Evolutionary conservation across 2,329 filamentous ascomycete genomes (phyloP).

Genomic region (Sclerotinia minor): DNA sequence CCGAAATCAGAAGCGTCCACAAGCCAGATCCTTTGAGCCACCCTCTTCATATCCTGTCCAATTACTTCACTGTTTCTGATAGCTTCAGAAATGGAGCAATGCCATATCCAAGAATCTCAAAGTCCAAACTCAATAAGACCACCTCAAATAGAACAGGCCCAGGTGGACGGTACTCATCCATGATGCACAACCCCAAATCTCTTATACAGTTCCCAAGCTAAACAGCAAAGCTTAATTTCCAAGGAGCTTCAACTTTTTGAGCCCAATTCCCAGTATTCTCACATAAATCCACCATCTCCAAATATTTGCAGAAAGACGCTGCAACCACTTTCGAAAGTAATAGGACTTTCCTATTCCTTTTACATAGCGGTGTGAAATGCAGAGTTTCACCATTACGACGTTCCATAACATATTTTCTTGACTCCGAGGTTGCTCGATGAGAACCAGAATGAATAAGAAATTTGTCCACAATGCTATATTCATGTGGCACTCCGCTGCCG

Average conservation of each 20-base stretch:
- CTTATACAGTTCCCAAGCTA: neutral
- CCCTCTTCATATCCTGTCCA: neutral
- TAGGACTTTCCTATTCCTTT: neutral
- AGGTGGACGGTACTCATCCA: neutral
- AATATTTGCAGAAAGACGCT: neutral
- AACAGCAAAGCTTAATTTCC: neutral
- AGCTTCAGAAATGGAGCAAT: neutral
- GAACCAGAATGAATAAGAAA: neutral
- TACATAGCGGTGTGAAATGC: neutral
- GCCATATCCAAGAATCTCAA: neutral
- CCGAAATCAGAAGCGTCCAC: neutral
- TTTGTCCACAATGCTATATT: neutral
- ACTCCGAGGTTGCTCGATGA: neutral
- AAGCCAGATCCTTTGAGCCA: neutral
- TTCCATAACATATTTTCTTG: neutral
- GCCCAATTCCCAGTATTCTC: neutral
- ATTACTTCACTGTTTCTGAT: neutral
- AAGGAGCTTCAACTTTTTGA: neutral
- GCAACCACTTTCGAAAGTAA: neutral
- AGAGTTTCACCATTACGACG: neutral
- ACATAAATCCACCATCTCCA: neutral
- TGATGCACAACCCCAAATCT: neutral
- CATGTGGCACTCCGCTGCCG: conserved; percentile 24
- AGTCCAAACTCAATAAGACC: neutral
- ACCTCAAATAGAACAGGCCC: neutral